Evolutionary conservation across 2,329 filamentous ascomycete genomes (phyloP).

Genomic region (Alternaria rosae): DNA sequence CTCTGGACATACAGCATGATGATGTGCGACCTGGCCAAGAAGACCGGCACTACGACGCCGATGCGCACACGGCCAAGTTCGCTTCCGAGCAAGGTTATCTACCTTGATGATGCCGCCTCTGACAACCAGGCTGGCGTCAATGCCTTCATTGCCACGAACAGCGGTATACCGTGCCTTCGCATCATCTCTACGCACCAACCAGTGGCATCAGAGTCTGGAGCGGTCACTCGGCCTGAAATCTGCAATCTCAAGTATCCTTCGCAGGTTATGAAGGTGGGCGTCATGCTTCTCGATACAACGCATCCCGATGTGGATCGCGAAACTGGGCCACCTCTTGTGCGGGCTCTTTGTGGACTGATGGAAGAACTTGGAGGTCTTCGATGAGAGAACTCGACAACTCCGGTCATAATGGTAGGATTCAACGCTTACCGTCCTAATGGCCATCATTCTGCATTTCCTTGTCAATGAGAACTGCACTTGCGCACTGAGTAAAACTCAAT

Average conservation of each 20-base stretch:
- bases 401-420: neutral
- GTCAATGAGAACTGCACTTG: neutral
- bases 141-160: conserved; percentile 17
- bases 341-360: conserved; percentile 26
- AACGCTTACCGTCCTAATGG: neutral
- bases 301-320: conserved; percentile 27
- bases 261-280: conserved; percentile 28
- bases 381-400: neutral
- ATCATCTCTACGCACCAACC: neutral
- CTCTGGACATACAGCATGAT: conserved; percentile 38
- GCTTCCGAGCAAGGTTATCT: neutral
- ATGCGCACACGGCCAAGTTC: neutral
- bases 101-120: conserved; percentile 15
- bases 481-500: neutral
- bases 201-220: neutral
- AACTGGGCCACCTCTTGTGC: conserved; percentile 23
- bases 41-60: conserved; percentile 10
- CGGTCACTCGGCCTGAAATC: neutral
- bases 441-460: neutral
- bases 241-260: conserved; percentile 22
- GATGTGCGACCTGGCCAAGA: conserved; percentile 21
- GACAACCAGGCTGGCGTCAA: conserved; percentile 17
- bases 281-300: conserved; percentile 22
- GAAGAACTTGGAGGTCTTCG: neutral
- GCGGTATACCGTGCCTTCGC: conserved; percentile 18